These are phyloP conservation scores for Erigeron canadensis DNA, from an alignment of 129 eudicot species.

Conservation along the genomic window DNA sequence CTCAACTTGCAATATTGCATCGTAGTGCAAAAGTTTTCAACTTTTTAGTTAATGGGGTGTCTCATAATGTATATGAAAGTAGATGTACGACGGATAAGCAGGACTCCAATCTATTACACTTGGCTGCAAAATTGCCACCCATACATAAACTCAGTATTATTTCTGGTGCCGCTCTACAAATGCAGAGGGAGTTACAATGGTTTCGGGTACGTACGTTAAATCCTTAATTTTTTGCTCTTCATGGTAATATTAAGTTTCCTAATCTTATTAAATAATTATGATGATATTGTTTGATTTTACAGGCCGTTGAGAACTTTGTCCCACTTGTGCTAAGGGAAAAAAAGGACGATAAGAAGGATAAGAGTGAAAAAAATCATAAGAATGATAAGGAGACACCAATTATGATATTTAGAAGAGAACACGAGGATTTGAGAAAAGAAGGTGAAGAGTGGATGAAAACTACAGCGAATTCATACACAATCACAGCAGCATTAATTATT, in stretches of 20 bases:
- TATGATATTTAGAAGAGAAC: conserved; percentile 29
- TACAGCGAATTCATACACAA: conserved; percentile 26
- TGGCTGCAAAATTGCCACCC: conserved; percentile 24
- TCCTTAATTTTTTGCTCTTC: no score
- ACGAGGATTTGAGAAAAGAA: conserved; percentile 14
- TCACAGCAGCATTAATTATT: conserved; percentile 29
- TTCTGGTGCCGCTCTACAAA: conserved; percentile 33
- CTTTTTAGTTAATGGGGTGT: conserved; percentile 16
- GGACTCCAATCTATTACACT: conserved; percentile 23
- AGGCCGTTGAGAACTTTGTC: no score
- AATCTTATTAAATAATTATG: no score
- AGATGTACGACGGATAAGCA: not conserved
- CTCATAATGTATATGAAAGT: not conserved
- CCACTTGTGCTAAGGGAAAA: no score
- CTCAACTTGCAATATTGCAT: conserved; percentile 27
- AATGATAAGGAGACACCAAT: no score
- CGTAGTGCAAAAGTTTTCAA: conserved; percentile 32
- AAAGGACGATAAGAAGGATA: no score
- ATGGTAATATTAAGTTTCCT: no score
- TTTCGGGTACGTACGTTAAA: no score
- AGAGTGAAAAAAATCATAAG: no score
- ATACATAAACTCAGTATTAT: conserved; percentile 24
- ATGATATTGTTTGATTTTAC: no score
- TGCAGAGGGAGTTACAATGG: conserved; percentile 33
- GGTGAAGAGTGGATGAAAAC: conserved; percentile 38